Conservation (phyloP, 2,329 filamentous ascomycete species). For the Sordariomycetes sp. region DNA sequence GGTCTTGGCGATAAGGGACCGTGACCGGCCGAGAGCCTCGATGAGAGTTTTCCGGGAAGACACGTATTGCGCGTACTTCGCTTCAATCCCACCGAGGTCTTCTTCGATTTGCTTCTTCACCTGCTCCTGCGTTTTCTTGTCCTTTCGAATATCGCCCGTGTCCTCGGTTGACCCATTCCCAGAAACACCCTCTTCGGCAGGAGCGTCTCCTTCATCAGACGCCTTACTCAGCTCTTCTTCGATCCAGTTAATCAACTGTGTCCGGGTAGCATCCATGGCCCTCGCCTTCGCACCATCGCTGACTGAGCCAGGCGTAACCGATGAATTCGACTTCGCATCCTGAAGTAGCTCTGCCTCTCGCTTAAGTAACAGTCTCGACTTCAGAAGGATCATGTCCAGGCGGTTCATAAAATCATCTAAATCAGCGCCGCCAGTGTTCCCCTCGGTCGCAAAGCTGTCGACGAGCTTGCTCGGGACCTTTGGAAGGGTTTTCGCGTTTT, state of each 20-base stretch:
- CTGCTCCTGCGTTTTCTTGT: slow-evolving; percentile 9
- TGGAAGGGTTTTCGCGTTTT: slow-evolving; percentile 27
- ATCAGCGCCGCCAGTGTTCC: slow-evolving; percentile 21
- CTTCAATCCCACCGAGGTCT: slow-evolving; percentile 32
- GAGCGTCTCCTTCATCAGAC: slow-evolving; percentile 20
- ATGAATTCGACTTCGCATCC: slow-evolving; percentile 26
- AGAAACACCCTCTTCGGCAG: slow-evolving; percentile 12
- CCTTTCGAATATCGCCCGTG: slow-evolving; percentile 4
- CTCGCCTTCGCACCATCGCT: slow-evolving; percentile 25
- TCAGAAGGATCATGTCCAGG: slow-evolving; percentile 44
- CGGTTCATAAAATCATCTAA: slow-evolving; percentile 33
- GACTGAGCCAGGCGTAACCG: slow-evolving; percentile 12
- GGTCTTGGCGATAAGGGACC: slow-evolving; percentile 4
- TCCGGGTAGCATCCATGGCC: slow-evolving; percentile 41
- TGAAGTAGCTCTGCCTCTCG: slow-evolving; percentile 42
- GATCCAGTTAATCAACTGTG: slow-evolving; percentile 52
- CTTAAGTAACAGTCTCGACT: slow-evolving; percentile 41
- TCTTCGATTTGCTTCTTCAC: slow-evolving; percentile 18
- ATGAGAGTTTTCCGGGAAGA: slow-evolving; percentile 30
- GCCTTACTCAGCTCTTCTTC: slow-evolving; percentile 46
- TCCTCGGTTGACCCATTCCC: slow-evolving; percentile 9
- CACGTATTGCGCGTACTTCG: slow-evolving; percentile 41
- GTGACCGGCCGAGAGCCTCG: slow-evolving; percentile 1
- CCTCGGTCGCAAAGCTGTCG: slow-evolving; percentile 31
- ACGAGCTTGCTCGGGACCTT: slow-evolving; percentile 37